These are phyloP conservation scores for Candida argentea DNA, from an alignment of 805 yeast species.

Conservation along the genomic window DNA sequence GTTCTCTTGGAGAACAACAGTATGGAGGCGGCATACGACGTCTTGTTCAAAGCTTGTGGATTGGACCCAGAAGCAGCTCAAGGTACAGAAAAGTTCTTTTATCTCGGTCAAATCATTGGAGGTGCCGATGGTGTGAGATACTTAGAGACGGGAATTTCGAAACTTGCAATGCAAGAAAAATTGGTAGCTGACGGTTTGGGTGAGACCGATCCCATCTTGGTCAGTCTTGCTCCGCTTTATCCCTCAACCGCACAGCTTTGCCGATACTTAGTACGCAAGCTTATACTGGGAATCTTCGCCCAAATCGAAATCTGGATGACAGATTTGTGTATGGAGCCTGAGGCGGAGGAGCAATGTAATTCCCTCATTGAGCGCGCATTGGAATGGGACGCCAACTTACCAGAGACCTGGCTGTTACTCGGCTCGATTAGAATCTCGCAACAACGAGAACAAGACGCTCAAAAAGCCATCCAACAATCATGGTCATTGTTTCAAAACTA, in stretches of 20 bases:
- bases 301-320: constrained; percentile 97
- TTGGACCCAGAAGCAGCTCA: constrained; percentile 54
- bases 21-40: constrained; percentile 65
- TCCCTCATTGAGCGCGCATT: constrained; percentile 56
- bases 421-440: constrained; percentile 89
- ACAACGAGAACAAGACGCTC: constrained; percentile 64
- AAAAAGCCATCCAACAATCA: constrained; percentile 50
- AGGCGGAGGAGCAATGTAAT: constrained; percentile 79
- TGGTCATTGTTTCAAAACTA: constrained; percentile 59
- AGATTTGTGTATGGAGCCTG: constrained; percentile 86
- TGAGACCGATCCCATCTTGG: constrained; percentile 13
- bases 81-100: constrained; percentile 78
- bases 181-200: constrained; percentile 17
- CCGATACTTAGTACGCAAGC: constrained; percentile 39
- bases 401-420: constrained; percentile 74
- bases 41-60: constrained; percentile 50
- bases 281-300: constrained; percentile 72
- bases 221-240: constrained; percentile 16
- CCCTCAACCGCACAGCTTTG: constrained; percentile 12
- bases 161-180: constrained; percentile 28
- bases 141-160: constrained; percentile 53
- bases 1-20: constrained; percentile 70
- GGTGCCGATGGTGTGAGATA: constrained; percentile 62
- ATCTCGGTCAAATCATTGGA: constrained; percentile 86
- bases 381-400: constrained; percentile 47